A percentile compares a stretch with the other conserved stretches of the same genome.
Evolutionary conservation across 1,139 yeast species (phyloP).

Genomic region (Debaryomyces psychrophilus): DNA sequence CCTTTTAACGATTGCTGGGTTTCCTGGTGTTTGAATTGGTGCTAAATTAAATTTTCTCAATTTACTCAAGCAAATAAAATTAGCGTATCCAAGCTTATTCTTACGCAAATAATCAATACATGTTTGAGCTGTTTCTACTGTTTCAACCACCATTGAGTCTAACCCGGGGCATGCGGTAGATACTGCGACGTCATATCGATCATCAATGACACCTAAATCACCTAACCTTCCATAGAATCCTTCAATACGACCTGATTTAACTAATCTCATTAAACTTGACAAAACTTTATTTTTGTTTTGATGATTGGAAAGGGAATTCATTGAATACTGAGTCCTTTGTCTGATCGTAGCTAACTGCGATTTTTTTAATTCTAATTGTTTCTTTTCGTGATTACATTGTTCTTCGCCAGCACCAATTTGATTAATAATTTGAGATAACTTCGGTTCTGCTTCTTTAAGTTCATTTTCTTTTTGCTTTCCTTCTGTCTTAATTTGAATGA

Average conservation of each 20-base stretch:
- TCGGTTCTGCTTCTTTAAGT: constrained; percentile 39
- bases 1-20: constrained; percentile 77
- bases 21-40: constrained; percentile 63
- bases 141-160: constrained; percentile 92
- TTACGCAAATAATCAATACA: constrained; percentile 88
- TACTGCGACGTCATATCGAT: constrained; percentile 85
- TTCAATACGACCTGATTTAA: constrained; percentile 77
- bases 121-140: constrained; percentile 89
- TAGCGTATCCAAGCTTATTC: constrained; percentile 86
- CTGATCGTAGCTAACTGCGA: constrained; percentile 56
- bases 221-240: constrained; percentile 94
- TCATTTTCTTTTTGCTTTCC: constrained; percentile 58
- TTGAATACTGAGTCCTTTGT: constrained; percentile 68
- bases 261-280: constrained; percentile 66
- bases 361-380: constrained; percentile 55
- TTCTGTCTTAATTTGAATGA: constrained; percentile 52
- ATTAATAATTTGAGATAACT: constrained; percentile 52
- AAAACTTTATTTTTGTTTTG: constrained; percentile 78
- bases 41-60: constrained; percentile 63
- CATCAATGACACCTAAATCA: constrained; percentile 85
- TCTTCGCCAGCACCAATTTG: constrained; percentile 62
- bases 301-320: constrained; percentile 54
- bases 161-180: constrained; percentile 94
- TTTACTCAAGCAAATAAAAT: constrained; percentile 79
- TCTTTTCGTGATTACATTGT: constrained; percentile 55